Conservation (phyloP, 2,329 filamentous ascomycete genomes). For the Teratosphaeria gauchensis region DNA sequence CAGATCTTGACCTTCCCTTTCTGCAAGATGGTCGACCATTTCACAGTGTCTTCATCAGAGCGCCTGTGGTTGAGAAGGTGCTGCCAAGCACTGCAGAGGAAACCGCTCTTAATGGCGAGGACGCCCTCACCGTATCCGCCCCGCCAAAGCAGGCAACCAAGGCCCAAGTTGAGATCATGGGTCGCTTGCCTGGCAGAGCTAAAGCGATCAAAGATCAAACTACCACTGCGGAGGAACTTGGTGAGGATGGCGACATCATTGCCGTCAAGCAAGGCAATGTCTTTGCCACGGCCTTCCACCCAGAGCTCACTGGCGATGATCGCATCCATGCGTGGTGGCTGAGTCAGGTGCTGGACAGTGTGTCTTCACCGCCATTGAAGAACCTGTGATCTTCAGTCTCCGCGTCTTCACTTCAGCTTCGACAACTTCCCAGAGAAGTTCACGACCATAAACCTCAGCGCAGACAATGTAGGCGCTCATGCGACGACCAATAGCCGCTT, state of each 20-base stretch:
- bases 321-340: conserved; percentile 95
- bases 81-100: conserved; percentile 29
- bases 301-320: conserved; percentile 78
- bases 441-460: neutral
- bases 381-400: neutral
- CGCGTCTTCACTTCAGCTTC: neutral
- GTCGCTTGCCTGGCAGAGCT: conserved; percentile 44
- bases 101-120: conserved; percentile 15
- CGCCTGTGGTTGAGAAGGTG: conserved; percentile 82
- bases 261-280: conserved; percentile 86
- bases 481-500: neutral
- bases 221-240: conserved; percentile 36
- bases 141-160: conserved; percentile 42
- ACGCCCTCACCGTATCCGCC: conserved; percentile 46
- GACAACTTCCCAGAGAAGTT: neutral
- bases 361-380: neutral
- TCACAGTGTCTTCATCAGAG: conserved; percentile 82
- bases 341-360: conserved; percentile 45
- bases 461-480: neutral
- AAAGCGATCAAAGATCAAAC: conserved; percentile 39
- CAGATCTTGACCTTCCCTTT: conserved; percentile 63
- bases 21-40: conserved; percentile 49
- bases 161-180: conserved; percentile 49
- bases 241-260: conserved; percentile 63
- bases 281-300: conserved; percentile 91